Evolutionary conservation across 768 basidiomycete species (phyloP).

Genomic region (Leccinum variicolor): DNA sequence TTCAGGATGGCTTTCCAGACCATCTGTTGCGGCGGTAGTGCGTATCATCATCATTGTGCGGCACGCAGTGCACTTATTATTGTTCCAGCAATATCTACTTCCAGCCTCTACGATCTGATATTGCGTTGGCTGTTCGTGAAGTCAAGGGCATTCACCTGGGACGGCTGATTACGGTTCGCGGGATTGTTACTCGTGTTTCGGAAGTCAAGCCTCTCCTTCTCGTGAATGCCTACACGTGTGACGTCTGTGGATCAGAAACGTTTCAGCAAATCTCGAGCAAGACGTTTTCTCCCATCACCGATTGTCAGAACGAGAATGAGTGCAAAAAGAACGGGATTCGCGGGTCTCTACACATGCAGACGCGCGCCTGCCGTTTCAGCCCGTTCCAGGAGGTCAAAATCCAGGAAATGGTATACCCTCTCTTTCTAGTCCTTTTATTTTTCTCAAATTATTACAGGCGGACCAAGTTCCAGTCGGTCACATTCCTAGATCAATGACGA

Average conservation of each 20-base stretch:
- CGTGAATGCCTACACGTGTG: slow-evolving; percentile 98
- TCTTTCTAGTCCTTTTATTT: neutral
- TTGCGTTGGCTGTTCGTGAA: slow-evolving; percentile 85
- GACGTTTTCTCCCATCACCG: slow-evolving; percentile 82
- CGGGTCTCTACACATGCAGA: slow-evolving; percentile 98
- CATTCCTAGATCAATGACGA: slow-evolving; percentile 96
- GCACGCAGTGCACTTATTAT: slow-evolving; percentile 11
- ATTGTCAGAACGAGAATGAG: slow-evolving; percentile 83
- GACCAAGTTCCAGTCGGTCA: slow-evolving; percentile 99
- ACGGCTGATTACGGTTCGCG: slow-evolving; percentile 90
- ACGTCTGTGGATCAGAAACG: slow-evolving; percentile 96
- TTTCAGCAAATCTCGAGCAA: slow-evolving; percentile 96
- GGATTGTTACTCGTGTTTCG: slow-evolving; percentile 97
- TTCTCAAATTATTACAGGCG: slow-evolving; percentile 48
- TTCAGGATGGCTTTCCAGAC: slow-evolving; percentile 80
- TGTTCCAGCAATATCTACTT: slow-evolving; percentile 85
- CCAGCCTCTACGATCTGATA: slow-evolving; percentile 72
- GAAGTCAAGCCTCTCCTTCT: slow-evolving; percentile 97
- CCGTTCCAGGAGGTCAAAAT: slow-evolving; percentile 99
- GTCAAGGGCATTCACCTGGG: slow-evolving; percentile 88
- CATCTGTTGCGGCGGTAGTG: slow-evolving; percentile 95
- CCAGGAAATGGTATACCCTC: slow-evolving; percentile 83
- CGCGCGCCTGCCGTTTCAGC: slow-evolving; percentile 92
- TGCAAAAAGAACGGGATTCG: slow-evolving; percentile 83
- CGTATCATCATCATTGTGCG: slow-evolving; percentile 33